Conservation (phyloP, 164 flowering plant genomes). For the Vitis labrusca region DNA sequence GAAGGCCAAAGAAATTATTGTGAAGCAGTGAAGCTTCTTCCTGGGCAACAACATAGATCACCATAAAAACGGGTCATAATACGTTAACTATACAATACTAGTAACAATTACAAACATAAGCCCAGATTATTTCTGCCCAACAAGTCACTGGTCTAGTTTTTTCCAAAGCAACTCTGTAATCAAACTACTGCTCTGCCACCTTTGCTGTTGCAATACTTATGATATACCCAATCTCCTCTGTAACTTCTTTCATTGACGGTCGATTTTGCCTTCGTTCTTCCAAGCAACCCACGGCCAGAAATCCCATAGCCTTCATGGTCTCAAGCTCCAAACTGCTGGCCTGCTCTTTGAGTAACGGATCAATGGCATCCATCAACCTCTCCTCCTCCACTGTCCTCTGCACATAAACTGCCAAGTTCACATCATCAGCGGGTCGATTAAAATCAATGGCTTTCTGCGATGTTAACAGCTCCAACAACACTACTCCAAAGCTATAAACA, state of each 20-base stretch:
- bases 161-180: too few relatives aligned
- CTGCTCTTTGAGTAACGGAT: conserved; percentile 35
- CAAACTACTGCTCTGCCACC: conserved; percentile 4
- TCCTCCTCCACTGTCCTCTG: conserved; percentile 45
- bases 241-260: conserved; percentile 59
- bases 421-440: conserved; percentile 42
- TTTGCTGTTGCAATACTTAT: conserved; percentile 34
- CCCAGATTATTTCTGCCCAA: too few relatives aligned
- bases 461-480: conserved; percentile 55
- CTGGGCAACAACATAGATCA: too few relatives aligned
- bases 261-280: conserved; percentile 54
- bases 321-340: conserved; percentile 42
- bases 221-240: conserved; percentile 59
- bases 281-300: conserved; percentile 52
- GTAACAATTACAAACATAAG: too few relatives aligned
- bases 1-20: too few relatives aligned
- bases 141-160: too few relatives aligned
- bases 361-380: conserved; percentile 41
- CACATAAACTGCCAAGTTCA: conserved; percentile 51
- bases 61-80: too few relatives aligned
- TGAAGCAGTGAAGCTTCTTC: too few relatives aligned
- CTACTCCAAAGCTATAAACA: conserved; percentile 67
- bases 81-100: too few relatives aligned
- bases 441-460: conserved; percentile 58
- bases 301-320: conserved; percentile 56